Percentiles rank a stretch among this genome's conserved stretches.
These are phyloP conservation scores for Aureobasidium vineae DNA, from an alignment of 2,329 filamentous ascomycete species.

Conservation along the genomic window DNA sequence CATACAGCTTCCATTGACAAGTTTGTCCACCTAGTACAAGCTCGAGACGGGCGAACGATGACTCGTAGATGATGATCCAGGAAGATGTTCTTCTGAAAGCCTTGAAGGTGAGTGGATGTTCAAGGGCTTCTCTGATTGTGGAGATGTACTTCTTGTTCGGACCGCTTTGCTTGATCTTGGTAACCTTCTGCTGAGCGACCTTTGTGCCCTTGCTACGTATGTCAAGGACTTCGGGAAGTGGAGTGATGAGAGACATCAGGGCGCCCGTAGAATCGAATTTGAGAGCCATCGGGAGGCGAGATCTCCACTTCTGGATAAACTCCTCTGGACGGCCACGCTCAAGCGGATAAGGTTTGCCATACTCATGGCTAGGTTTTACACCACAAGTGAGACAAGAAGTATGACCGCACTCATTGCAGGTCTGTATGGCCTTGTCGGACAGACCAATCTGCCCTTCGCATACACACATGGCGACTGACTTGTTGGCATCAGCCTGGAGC, in stretches of 20 bases:
- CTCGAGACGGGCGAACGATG: constrained; percentile 41
- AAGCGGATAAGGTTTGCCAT: constrained; percentile 31
- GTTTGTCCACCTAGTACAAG: constrained; percentile 34
- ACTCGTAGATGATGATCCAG: constrained; percentile 48
- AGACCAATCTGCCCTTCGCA: constrained; percentile 55
- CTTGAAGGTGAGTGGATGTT: constrained; percentile 39
- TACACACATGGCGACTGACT: constrained; percentile 45
- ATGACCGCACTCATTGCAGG: constrained; percentile 55
- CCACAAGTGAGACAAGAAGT: constrained; percentile 56
- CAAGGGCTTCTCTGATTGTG: constrained; percentile 38
- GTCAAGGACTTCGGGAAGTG: background rate
- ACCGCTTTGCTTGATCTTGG: background rate
- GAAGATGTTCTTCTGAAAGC: constrained; percentile 35
- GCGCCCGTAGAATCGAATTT: constrained; percentile 26
- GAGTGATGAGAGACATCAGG: background rate
- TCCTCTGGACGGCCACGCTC: constrained; percentile 42
- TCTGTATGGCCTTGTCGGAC: constrained; percentile 43
- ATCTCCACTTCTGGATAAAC: constrained; percentile 48
- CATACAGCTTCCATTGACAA: constrained; percentile 37
- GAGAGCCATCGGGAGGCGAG: constrained; percentile 42
- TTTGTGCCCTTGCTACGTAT: background rate
- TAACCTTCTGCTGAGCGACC: background rate
- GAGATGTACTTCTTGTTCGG: constrained; percentile 34
- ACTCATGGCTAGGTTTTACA: constrained; percentile 54
- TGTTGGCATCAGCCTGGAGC: constrained; percentile 11